phyloP scores from a whole-genome alignment of 495 filamentous ascomycete genomes.

The Hypoxylon lienhwacheense region DNA sequence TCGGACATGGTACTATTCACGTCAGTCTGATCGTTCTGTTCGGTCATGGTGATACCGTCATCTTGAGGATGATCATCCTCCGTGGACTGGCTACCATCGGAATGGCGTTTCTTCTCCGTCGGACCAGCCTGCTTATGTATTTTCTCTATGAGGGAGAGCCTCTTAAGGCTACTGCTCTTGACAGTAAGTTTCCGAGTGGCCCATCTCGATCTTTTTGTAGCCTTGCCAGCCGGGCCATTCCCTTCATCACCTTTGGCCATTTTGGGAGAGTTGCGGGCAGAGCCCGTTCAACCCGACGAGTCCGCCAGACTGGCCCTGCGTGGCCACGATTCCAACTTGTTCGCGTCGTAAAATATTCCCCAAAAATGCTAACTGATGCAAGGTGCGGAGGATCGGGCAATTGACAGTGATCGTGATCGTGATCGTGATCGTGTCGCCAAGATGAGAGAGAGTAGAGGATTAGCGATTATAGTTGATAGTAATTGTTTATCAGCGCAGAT shows the following conservation, averaged over 20 bases:
- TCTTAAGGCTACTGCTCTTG: conserved; percentile 73
- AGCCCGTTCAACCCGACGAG: conserved; percentile 52
- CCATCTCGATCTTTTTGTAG: conserved; percentile 75
- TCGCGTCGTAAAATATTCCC: conserved; percentile 2
- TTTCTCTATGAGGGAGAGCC: conserved; percentile 79
- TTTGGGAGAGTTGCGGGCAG: conserved; percentile 49
- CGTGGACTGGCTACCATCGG: conserved; percentile 49
- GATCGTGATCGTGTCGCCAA: conserved; percentile 22
- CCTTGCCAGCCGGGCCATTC: conserved; percentile 50
- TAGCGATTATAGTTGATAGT: conserved; percentile 9
- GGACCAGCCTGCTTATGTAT: conserved; percentile 64
- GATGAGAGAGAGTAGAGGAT: conserved; percentile 17
- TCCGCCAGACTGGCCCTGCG: conserved; percentile 49
- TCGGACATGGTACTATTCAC: conserved; percentile 34
- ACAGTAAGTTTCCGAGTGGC: conserved; percentile 82
- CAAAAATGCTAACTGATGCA: background rate
- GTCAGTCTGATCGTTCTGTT: conserved; percentile 32
- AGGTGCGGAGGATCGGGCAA: conserved; percentile 14
- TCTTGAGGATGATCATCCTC: conserved; percentile 46
- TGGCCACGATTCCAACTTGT: conserved; percentile 42
- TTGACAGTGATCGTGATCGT: conserved; percentile 29
- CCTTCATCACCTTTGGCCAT: conserved; percentile 54
- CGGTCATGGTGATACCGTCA: conserved; percentile 40
- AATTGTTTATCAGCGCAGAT: conserved; percentile 9
- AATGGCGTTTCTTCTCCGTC: conserved; percentile 75